A percentile compares a stretch with the other conserved stretches of the same genome.
phyloP scores from a whole-genome alignment of 345 rosid genomes.

The Psidium guajava region DNA sequence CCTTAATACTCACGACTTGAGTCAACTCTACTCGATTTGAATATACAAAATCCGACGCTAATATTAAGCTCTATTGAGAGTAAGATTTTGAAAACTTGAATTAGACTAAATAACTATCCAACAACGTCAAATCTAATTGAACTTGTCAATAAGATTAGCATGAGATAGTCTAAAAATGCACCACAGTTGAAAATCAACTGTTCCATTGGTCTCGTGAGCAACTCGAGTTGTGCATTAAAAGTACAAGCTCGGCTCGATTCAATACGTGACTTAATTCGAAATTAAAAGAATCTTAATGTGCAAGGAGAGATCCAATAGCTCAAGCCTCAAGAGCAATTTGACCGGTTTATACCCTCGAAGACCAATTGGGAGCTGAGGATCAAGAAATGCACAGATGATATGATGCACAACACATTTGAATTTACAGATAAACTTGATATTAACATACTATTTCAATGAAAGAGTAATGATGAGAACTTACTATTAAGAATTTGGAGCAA shows the following conservation, averaged over 20 bases:
- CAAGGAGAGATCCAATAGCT: neutral
- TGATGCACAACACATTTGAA: too few species aligned
- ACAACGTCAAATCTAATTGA: too few species aligned
- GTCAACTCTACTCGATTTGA: too few species aligned
- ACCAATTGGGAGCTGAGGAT: neutral
- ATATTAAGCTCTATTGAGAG: too few species aligned
- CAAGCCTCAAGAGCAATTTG: neutral
- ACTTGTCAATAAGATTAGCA: too few species aligned
- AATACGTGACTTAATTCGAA: neutral
- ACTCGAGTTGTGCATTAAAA: neutral
- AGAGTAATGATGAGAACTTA: neutral
- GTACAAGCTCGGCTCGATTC: neutral
- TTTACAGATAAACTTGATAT: neutral
- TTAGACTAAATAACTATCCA: too few species aligned
- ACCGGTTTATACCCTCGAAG: neutral
- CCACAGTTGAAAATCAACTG: neutral
- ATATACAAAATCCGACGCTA: too few species aligned
- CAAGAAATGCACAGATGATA: too few species aligned
- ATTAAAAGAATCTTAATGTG: too few species aligned
- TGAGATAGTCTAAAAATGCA: neutral
- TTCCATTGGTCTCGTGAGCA: neutral
- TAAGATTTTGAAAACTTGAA: too few species aligned
- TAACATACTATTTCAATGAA: too few species aligned
- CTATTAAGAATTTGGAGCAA: too few species aligned
- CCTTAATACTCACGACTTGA: neutral